Percentiles rank a stretch among this genome's conserved stretches.
Evolutionary conservation across 768 basidiomycete species (phyloP).

Genomic region (Amanita pseudoporphyria): DNA sequence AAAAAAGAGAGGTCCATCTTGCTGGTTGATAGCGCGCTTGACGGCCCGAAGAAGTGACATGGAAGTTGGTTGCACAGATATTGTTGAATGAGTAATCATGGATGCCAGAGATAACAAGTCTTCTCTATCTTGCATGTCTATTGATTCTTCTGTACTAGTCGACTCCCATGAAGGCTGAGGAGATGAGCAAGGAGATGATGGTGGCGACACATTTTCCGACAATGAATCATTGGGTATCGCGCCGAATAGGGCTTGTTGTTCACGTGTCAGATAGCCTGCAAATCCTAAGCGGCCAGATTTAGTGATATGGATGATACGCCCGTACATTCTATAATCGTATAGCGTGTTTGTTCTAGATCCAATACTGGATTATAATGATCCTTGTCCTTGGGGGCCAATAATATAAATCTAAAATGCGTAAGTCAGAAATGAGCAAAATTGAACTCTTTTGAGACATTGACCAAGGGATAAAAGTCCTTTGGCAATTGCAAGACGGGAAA

Average conservation of each 20-base stretch:
- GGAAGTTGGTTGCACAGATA: conserved; percentile 16
- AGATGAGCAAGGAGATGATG: conserved; percentile 30
- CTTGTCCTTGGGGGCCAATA: conserved; percentile 73
- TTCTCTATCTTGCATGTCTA: conserved; percentile 15
- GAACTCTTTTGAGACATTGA: conserved; percentile 9
- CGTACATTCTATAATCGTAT: conserved; percentile 66
- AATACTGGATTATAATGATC: conserved; percentile 84
- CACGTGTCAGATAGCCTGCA: conserved; percentile 57
- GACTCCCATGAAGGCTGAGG: conserved; percentile 23
- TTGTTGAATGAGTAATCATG: conserved; percentile 17
- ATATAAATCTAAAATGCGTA: conserved; percentile 44
- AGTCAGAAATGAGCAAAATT: background rate
- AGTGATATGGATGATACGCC: conserved; percentile 4
- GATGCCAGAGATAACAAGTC: conserved; percentile 22
- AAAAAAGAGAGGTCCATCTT: conserved; percentile 66
- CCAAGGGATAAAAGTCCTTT: conserved; percentile 4
- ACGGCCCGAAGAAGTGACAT: conserved; percentile 42
- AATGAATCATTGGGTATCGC: conserved; percentile 44
- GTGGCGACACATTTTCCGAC: conserved; percentile 28
- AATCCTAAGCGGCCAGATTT: conserved; percentile 9
- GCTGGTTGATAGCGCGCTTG: conserved; percentile 58
- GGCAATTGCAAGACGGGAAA: conserved; percentile 1
- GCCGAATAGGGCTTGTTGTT: conserved; percentile 60
- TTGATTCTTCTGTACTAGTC: conserved; percentile 19
- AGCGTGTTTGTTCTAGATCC: conserved; percentile 62